Conservation (phyloP, 805 yeast species). For the Kodamaea neixiangensis region DNA sequence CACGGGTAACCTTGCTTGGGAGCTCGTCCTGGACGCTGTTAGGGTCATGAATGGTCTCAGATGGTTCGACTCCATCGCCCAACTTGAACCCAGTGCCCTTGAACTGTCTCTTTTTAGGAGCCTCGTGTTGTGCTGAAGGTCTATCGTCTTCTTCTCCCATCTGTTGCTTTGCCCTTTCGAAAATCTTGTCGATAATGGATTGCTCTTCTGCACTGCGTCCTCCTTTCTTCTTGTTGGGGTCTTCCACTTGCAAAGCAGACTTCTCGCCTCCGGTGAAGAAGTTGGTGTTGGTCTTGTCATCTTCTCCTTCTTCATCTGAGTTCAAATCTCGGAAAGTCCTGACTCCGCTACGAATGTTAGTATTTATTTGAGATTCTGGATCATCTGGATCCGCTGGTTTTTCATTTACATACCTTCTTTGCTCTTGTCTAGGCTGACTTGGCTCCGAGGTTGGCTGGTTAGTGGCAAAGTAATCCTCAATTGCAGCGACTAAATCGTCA, state of each 20-base stretch:
- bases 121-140: conserved; percentile 30
- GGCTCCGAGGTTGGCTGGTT: conserved; percentile 8
- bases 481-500: conserved; percentile 39
- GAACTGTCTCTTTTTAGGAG: conserved; percentile 30
- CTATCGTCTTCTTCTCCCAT: conserved; percentile 40
- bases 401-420: neutral
- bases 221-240: conserved; percentile 50
- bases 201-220: conserved; percentile 40
- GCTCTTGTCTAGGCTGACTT: conserved; percentile 6
- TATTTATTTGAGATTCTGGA: neutral
- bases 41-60: conserved; percentile 38
- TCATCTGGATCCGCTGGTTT: neutral
- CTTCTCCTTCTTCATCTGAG: conserved; percentile 49
- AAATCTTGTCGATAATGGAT: conserved; percentile 65
- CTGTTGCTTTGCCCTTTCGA: conserved; percentile 57
- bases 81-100: conserved; percentile 54
- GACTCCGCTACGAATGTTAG: conserved; percentile 24
- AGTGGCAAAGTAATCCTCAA: conserved; percentile 42
- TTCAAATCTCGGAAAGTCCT: conserved; percentile 43
- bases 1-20: conserved; percentile 63
- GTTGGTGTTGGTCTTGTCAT: conserved; percentile 53
- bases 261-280: conserved; percentile 74
- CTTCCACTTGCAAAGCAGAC: conserved; percentile 77
- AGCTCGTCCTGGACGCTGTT: conserved; percentile 19
- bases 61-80: conserved; percentile 48